Percentiles rank a stretch among this genome's conserved stretches.
phyloP scores from a whole-genome alignment of 2,329 filamentous ascomycete genomes.

The Aspergillus candidus region DNA sequence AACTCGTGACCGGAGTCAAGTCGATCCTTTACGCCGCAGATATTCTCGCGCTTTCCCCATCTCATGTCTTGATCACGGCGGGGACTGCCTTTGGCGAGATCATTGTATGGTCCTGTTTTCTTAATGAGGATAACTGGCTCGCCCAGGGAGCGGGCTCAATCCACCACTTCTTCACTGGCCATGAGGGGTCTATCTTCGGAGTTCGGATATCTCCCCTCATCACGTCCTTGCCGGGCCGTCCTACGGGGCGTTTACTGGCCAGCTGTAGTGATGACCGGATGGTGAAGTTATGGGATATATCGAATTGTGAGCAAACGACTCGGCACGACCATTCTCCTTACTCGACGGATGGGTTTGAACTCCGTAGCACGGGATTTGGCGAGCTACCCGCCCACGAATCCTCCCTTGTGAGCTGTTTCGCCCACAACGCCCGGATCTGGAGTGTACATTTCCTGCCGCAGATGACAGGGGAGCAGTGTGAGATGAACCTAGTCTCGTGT shows the following conservation, averaged over 20 bases:
- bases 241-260: slow-evolving; percentile 59
- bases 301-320: slow-evolving; percentile 41
- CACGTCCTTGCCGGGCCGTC: slow-evolving; percentile 29
- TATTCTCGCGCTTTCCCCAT: slow-evolving; percentile 55
- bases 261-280: slow-evolving; percentile 96
- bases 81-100: slow-evolving; percentile 96
- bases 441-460: slow-evolving; percentile 60
- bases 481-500: slow-evolving; percentile 62
- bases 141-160: slow-evolving; percentile 32
- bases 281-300: slow-evolving; percentile 80
- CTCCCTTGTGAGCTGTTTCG: slow-evolving; percentile 68
- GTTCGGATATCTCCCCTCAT: slow-evolving; percentile 66
- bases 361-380: slow-evolving; percentile 60
- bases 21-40: slow-evolving; percentile 86
- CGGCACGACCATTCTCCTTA: slow-evolving; percentile 30
- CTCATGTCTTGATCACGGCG: slow-evolving; percentile 67
- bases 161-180: slow-evolving; percentile 57
- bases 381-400: slow-evolving; percentile 38
- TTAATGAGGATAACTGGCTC: slow-evolving; percentile 17
- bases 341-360: slow-evolving; percentile 30
- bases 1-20: slow-evolving; percentile 52
- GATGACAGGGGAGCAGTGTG: slow-evolving; percentile 15
- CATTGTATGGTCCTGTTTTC: slow-evolving; percentile 71
- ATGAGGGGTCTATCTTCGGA: slow-evolving; percentile 92
- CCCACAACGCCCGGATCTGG: slow-evolving; percentile 87